Conservation (phyloP, 2,329 filamentous ascomycete genomes). For the Ophiostoma triangulosporum region DNA sequence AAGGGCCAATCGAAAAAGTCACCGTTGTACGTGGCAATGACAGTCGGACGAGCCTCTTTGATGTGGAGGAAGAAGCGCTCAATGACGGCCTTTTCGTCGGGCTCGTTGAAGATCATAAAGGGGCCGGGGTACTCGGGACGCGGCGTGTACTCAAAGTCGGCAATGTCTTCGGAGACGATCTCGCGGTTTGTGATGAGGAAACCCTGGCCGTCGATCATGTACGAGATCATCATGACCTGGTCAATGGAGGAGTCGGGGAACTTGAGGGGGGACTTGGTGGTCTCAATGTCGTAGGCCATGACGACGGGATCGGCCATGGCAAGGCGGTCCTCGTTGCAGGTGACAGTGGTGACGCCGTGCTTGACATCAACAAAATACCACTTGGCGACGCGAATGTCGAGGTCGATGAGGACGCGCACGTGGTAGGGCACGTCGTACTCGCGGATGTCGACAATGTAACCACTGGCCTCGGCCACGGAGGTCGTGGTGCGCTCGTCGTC, state of each 20-base stretch:
- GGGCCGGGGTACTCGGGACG: constrained; percentile 90
- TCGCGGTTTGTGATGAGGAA: constrained; percentile 97
- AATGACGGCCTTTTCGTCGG: constrained; percentile 74
- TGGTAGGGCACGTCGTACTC: constrained; percentile 99
- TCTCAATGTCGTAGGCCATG: constrained; percentile 98
- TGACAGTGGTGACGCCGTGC: constrained; percentile 74
- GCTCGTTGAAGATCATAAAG: constrained; percentile 98
- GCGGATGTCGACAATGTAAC: constrained; percentile 95
- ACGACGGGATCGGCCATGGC: constrained; percentile 92
- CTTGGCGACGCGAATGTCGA: constrained; percentile 88
- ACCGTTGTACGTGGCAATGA: constrained; percentile 99
- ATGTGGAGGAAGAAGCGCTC: constrained; percentile 93
- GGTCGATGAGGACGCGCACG: constrained; percentile 95
- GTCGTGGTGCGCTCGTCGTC: constrained; percentile 42
- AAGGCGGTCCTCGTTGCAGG: constrained; percentile 73
- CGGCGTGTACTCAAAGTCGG: constrained; percentile 96
- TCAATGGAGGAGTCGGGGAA: constrained; percentile 92
- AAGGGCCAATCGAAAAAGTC: constrained; percentile 99
- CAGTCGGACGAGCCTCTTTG: constrained; percentile 85
- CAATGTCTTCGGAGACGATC: constrained; percentile 93
- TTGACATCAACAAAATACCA: constrained; percentile 96
- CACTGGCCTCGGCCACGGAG: constrained; percentile 69
- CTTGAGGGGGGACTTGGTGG: constrained; percentile 86
- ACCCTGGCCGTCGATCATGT: constrained; percentile 98
- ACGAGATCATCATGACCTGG: constrained; percentile 99